phyloP scores from a whole-genome alignment of 352 stramenopile species.

The Globisporangium orthogonon region DNA sequence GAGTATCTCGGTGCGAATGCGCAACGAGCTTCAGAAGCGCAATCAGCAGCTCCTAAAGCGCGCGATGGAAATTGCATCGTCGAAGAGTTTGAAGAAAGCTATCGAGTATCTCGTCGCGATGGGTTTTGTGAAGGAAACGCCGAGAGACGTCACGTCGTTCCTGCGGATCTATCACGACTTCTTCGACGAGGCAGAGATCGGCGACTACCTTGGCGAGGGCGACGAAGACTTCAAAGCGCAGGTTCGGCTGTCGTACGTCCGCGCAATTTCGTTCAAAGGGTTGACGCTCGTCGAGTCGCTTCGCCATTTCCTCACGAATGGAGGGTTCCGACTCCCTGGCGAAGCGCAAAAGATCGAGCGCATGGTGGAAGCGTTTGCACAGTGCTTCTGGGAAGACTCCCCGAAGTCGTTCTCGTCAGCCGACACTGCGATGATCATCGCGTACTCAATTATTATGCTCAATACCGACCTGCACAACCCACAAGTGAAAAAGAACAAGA shows the following conservation, averaged over 20 bases:
- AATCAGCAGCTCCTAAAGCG: conserved; percentile 79
- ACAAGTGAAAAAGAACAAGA: conserved; percentile 93
- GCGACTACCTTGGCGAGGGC: conserved; percentile 93
- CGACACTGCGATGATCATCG: conserved; percentile 88
- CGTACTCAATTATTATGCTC: conserved; percentile 90
- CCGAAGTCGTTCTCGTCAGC: conserved; percentile 59
- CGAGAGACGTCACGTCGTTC: conserved; percentile 91
- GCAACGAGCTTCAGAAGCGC: conserved; percentile 77
- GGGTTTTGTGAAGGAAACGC: conserved; percentile 82
- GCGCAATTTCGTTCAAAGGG: conserved; percentile 95
- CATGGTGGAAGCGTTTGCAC: conserved; percentile 95
- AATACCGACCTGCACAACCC: conserved; percentile 90
- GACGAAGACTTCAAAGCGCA: conserved; percentile 88
- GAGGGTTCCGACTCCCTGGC: conserved; percentile 95
- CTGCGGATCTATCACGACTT: conserved; percentile 91
- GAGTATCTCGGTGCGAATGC: conserved; percentile 66
- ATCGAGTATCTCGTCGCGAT: conserved; percentile 83
- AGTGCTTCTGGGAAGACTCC: conserved; percentile 97
- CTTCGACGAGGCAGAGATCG: conserved; percentile 90
- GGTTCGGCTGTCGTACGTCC: conserved; percentile 93
- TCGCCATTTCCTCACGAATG: conserved; percentile 95
- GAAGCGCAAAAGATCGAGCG: conserved; percentile 98
- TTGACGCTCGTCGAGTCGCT: conserved; percentile 97
- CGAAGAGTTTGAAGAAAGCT: conserved; percentile 85
- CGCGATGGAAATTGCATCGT: conserved; percentile 69